These are phyloP conservation scores for Dothideomycetes sp. DNA, from an alignment of 2,329 filamentous ascomycete genomes.

Conservation along the genomic window DNA sequence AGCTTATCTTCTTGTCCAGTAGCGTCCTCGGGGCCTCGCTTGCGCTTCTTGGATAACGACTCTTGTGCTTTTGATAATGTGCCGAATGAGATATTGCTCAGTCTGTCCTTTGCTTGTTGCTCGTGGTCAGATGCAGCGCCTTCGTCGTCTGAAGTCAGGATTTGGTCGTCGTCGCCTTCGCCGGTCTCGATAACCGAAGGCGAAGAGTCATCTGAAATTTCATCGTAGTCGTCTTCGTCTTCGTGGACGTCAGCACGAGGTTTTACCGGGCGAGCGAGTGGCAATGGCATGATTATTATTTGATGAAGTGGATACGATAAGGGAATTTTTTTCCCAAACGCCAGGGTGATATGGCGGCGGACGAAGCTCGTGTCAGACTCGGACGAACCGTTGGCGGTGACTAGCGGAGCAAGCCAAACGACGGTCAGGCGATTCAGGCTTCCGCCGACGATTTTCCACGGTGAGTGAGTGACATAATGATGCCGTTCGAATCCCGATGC, in stretches of 20 bases:
- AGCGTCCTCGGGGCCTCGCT: slow-evolving; percentile 31
- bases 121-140: slow-evolving; percentile 26
- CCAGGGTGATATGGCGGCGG: too few relatives aligned
- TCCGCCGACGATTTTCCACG: too few relatives aligned
- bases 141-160: slow-evolving; percentile 13
- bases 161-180: slow-evolving; percentile 22
- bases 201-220: slow-evolving; percentile 32
- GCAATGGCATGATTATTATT: slow-evolving; percentile 14
- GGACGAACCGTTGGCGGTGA: not conserved
- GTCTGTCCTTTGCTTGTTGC: slow-evolving; percentile 34
- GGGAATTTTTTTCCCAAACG: too few relatives aligned
- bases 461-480: too few relatives aligned
- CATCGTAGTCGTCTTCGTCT: slow-evolving; percentile 14
- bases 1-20: slow-evolving; percentile 38
- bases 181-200: slow-evolving; percentile 33
- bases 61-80: slow-evolving; percentile 82
- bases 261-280: slow-evolving; percentile 17
- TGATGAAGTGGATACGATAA: not conserved
- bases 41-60: slow-evolving; percentile 44
- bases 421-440: too few relatives aligned
- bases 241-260: slow-evolving; percentile 12
- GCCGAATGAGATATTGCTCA: slow-evolving; percentile 70
- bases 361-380: not conserved
- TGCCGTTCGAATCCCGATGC: too few relatives aligned
- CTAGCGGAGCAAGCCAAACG: too few relatives aligned